phyloP scores from a whole-genome alignment of 2,329 filamentous ascomycete species.

The Albifimbria verrucaria region DNA sequence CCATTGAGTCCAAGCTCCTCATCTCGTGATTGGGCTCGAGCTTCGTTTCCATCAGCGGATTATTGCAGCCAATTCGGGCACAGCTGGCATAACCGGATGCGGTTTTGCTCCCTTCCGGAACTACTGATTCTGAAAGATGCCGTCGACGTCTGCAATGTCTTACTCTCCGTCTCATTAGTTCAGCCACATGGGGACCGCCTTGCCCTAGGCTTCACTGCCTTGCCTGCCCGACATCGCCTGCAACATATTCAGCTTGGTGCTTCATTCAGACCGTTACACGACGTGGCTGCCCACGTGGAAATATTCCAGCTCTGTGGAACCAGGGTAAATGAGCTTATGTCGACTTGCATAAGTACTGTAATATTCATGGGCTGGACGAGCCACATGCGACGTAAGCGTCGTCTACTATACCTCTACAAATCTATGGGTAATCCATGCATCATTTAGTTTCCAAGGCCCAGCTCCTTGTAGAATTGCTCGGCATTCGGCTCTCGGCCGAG shows the following conservation, averaged over 20 bases:
- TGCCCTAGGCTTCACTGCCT: neutral
- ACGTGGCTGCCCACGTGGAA: neutral
- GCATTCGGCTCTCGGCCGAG: slow-evolving; percentile 71
- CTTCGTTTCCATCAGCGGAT: no score
- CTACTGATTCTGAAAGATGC: neutral
- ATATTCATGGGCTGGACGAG: no score
- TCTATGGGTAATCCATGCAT: neutral
- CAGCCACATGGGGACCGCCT: neutral
- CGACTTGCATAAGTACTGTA: neutral
- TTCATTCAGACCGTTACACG: neutral
- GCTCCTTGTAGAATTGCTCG: slow-evolving; percentile 76
- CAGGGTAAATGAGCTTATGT: neutral
- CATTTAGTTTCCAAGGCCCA: slow-evolving; percentile 46
- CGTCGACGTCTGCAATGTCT: neutral
- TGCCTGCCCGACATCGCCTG: neutral
- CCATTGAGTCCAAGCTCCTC: no score
- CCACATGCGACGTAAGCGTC: no score
- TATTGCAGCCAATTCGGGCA: no score
- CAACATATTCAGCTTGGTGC: neutral
- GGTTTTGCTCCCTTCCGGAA: neutral
- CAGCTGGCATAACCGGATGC: neutral
- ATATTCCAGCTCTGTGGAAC: neutral
- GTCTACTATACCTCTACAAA: no score
- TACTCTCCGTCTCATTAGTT: neutral
- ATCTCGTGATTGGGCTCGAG: no score